Evolutionary conservation across 2,329 filamentous ascomycete genomes (phyloP), one percentile per base, ranked within the genome.

Genomic region (Fusarium heterosporum): DNA sequence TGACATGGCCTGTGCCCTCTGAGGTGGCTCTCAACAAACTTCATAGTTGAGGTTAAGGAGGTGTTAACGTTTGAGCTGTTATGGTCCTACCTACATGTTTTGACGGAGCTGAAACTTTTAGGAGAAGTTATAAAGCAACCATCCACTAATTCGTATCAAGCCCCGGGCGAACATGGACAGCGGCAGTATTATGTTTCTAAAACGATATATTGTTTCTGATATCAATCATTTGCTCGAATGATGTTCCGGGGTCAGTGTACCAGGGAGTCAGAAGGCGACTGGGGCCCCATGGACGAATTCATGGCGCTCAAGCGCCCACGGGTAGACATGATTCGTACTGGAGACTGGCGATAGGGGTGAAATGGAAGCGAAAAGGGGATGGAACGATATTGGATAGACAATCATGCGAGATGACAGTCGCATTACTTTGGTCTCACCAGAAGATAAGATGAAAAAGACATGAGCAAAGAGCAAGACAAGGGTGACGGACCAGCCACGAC

Each of bases 211-310:
- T 43, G 32, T 49, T 53, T 48, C 42, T 58, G 36, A 55, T 48
- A n/a, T 39, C 55, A 59, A 62, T 34, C 59, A 60, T 32, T 55
- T 56, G 55, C 70, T 72, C 69, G 70, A 69, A 72, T 52, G 69
- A 70, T 57, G 50, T 43, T 52, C 38, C 28, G 56, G 39, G 57
- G 55, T 56, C 66, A 72, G 56, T 57, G 58, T 66, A 55, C 53
- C 54, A 42, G 65, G 61, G 65, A 69, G 51, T 52, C 38, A 30
- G 56, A 61, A 51, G 29, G 28, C 32, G 53, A 69, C 63, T 66
- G 43, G 67, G 62, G 40, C 39, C 29, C 42, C 47, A 61, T 48
- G 61, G 56, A 55, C 68, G 64, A 68, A 55, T 67, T 69, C 68
- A 63, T 61, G 57, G 55, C 57, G 66, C 39, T 55, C 43, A 38